These are phyloP conservation scores for Cladosporium sp. DNA, from an alignment of 2,329 filamentous ascomycete genomes.

Conservation along the genomic window DNA sequence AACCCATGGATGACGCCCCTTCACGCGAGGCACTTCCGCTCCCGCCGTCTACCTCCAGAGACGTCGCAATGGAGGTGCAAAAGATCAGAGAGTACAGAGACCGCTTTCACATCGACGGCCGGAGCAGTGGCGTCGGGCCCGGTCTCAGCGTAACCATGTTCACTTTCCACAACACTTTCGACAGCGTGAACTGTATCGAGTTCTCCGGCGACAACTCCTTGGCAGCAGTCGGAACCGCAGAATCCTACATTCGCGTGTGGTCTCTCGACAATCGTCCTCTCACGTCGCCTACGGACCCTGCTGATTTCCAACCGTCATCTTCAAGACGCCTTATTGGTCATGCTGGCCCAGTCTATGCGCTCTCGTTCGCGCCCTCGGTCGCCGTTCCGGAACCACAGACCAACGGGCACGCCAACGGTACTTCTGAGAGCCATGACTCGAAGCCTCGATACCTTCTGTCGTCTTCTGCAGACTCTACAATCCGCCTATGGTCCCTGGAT, in stretches of 20 bases:
- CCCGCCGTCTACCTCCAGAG: conserved; percentile 78
- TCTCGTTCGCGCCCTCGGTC: conserved; percentile 76
- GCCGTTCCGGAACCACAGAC: conserved; percentile 32
- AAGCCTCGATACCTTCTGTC: conserved; percentile 75
- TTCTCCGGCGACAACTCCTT: conserved; percentile 88
- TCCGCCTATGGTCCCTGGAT: conserved; percentile 89
- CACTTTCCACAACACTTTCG: conserved; percentile 94
- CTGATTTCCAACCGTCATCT: conserved; percentile 55
- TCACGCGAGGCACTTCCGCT: conserved; percentile 73
- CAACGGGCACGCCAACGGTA: conserved; percentile 33
- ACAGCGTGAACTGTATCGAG: conserved; percentile 86
- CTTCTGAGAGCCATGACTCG: conserved; percentile 37
- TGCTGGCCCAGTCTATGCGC: conserved; percentile 78
- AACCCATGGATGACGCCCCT: conserved; percentile 80
- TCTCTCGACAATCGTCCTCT: conserved; percentile 79
- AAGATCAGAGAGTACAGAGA: conserved; percentile 91
- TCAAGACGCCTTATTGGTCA: conserved; percentile 81
- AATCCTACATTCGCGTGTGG: conserved; percentile 96
- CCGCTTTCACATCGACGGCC: conserved; percentile 78
- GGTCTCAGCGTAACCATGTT: conserved; percentile 92
- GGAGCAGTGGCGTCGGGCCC: conserved; percentile 75
- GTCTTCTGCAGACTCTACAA: conserved; percentile 76
- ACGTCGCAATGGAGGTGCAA: conserved; percentile 90
- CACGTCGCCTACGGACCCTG: conserved; percentile 56
- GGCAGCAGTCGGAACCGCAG: conserved; percentile 80